phyloP scores from a whole-genome alignment of 2,329 filamentous ascomycete genomes.

The Ceratocystis huliohia region DNA sequence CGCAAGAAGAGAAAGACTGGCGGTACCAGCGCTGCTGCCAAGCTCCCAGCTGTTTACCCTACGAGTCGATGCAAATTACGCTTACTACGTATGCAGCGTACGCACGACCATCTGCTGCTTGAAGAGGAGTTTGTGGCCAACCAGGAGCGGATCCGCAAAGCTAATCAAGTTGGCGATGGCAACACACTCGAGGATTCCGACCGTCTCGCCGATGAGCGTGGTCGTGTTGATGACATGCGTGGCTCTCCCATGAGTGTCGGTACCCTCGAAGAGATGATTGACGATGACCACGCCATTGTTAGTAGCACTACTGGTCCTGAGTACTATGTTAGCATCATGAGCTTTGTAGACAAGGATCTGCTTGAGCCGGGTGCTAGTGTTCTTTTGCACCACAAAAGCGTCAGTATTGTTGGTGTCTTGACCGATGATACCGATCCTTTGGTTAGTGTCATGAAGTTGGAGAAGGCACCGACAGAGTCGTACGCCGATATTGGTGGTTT shows the following conservation, averaged over 20 bases:
- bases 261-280: slow-evolving; percentile 95
- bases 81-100: slow-evolving; percentile 93
- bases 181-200: slow-evolving; percentile 62
- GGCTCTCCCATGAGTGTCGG: slow-evolving; percentile 98
- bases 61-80: slow-evolving; percentile 96
- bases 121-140: slow-evolving; percentile 99
- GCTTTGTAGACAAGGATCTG: slow-evolving; percentile 97
- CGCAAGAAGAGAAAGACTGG: slow-evolving; percentile 97
- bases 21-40: slow-evolving; percentile 85
- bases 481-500: slow-evolving; percentile 97
- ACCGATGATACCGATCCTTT: slow-evolving; percentile 92
- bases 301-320: slow-evolving; percentile 94
- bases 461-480: slow-evolving; percentile 95
- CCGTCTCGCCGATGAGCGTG: slow-evolving; percentile 84
- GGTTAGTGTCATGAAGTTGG: slow-evolving; percentile 97
- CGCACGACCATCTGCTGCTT: slow-evolving; percentile 90
- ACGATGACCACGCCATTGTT: slow-evolving; percentile 97
- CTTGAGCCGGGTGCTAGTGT: slow-evolving; percentile 93
- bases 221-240: slow-evolving; percentile 94
- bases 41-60: slow-evolving; percentile 86
- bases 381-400: slow-evolving; percentile 90
- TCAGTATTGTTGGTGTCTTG: slow-evolving; percentile 92
- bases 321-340: slow-evolving; percentile 99
- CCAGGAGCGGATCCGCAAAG: slow-evolving; percentile 87
- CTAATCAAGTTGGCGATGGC: slow-evolving; percentile 67